A percentile compares a stretch with the other conserved stretches of the same genome.
phyloP scores from a whole-genome alignment of 805 yeast genomes.

The Spathaspora arborariae region DNA sequence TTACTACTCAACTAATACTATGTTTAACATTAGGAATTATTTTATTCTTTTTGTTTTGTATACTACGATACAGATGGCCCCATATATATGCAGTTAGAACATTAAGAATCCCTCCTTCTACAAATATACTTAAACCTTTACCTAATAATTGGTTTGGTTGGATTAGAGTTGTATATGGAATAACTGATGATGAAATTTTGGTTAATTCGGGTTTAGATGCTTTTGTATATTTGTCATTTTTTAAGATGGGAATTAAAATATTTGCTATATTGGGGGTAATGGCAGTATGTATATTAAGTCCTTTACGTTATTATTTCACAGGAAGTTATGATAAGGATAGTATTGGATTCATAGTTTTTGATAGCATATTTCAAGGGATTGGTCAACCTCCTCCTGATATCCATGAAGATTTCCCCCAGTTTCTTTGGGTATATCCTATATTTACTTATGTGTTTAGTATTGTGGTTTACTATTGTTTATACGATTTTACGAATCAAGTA shows the following conservation, averaged over 20 bases:
- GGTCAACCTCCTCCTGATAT: constrained; percentile 20
- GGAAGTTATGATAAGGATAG: constrained; percentile 43
- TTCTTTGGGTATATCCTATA: constrained; percentile 49
- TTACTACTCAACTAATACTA: constrained; percentile 49
- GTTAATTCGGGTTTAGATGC: constrained; percentile 93
- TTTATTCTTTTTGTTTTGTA: constrained; percentile 47
- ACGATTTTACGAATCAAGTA: constrained; percentile 45
- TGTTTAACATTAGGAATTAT: constrained; percentile 45
- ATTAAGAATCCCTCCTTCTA: constrained; percentile 37
- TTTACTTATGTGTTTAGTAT: constrained; percentile 54
- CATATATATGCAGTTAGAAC: constrained; percentile 55
- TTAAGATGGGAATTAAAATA: constrained; percentile 68
- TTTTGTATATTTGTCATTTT: constrained; percentile 45
- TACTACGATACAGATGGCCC: constrained; percentile 52
- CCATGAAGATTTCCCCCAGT: constrained; percentile 36
- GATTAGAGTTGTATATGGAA: constrained; percentile 59
- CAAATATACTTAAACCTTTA: constrained; percentile 30
- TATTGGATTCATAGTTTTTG: constrained; percentile 8
- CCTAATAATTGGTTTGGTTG: constrained; percentile 66
- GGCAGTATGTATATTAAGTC: constrained; percentile 39
- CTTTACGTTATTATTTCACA: constrained; percentile 36
- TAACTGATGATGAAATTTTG: constrained; percentile 72
- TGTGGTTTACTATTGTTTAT: constrained; percentile 43
- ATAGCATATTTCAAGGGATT: background rate
- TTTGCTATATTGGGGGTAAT: constrained; percentile 61